Evolutionary conservation across 345 rosid species (phyloP).

Genomic region (Garcia nutans): DNA sequence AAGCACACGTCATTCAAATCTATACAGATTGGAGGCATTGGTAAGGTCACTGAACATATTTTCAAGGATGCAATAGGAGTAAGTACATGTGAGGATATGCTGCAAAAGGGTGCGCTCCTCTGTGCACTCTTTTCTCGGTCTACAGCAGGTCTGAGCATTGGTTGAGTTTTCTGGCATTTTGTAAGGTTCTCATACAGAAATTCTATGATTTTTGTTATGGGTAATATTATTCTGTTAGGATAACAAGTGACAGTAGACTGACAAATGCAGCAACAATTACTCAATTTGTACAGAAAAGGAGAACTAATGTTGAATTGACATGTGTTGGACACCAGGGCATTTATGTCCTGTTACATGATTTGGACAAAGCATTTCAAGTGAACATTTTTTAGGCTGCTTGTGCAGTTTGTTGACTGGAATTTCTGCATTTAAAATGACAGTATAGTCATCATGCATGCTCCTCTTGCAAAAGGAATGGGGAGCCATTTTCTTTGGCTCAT

Average conservation of each 20-base stretch:
- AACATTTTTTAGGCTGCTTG: neutral
- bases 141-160: conserved; percentile 58
- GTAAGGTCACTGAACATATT: conserved; percentile 86
- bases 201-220: neutral
- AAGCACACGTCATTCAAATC: conserved; percentile 5
- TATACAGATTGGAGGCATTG: conserved; percentile 88
- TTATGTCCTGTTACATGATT: neutral
- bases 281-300: neutral
- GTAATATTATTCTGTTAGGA: neutral
- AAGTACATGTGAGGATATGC: conserved; percentile 74
- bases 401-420: neutral
- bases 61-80: conserved; percentile 75
- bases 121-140: conserved; percentile 80
- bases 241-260: neutral
- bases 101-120: conserved; percentile 65
- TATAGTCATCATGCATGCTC: neutral
- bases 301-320: neutral
- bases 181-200: neutral
- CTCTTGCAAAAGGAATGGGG: neutral
- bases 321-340: neutral
- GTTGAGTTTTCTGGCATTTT: conserved; percentile 15
- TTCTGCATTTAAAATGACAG: too few relatives aligned
- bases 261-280: neutral
- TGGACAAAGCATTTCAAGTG: neutral
- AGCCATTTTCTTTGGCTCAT: conserved; percentile 4